Evolutionary conservation across 108 stramenopile genomes (phyloP).

Genomic region (Cyclostephanos tholiformis): DNA sequence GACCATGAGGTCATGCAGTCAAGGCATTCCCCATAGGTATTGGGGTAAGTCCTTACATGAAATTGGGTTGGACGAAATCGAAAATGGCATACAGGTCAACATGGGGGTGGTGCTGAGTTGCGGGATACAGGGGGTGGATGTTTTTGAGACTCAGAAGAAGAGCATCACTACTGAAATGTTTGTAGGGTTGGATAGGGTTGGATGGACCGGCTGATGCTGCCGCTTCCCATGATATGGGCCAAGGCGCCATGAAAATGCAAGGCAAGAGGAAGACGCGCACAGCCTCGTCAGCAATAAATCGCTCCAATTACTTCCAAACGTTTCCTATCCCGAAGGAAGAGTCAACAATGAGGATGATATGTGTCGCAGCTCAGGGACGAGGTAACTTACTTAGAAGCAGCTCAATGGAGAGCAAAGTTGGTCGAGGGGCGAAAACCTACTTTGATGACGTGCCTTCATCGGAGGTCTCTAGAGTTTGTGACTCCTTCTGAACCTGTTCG

Average conservation of each 20-base stretch:
- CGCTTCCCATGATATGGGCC: not conserved
- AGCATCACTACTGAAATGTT: slow-evolving; percentile 17
- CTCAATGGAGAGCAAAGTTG: no score
- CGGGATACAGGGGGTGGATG: slow-evolving; percentile 10
- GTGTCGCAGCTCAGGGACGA: no score
- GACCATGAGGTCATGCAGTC: slow-evolving; percentile 82
- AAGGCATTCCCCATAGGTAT: slow-evolving; percentile 82
- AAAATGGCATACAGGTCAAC: slow-evolving; percentile 62
- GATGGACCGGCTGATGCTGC: not conserved
- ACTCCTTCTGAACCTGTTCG: no score
- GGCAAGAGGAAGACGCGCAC: no score
- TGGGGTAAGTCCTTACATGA: slow-evolving; percentile 83
- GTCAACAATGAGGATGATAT: no score
- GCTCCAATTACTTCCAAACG: no score
- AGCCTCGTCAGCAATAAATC: no score
- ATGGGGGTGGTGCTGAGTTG: not conserved
- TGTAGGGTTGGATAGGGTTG: slow-evolving; percentile 6
- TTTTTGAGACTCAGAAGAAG: slow-evolving; percentile 26
- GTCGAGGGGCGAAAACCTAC: no score
- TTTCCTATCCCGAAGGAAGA: no score
- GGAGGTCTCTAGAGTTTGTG: no score
- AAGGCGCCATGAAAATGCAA: slow-evolving; percentile 1
- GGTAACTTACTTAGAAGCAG: no score
- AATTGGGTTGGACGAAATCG: slow-evolving; percentile 78
- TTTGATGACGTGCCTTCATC: no score